A percentile compares a stretch with the other conserved stretches of the same genome.
phyloP scores from a whole-genome alignment of 768 basidiomycete genomes.

The Tricholomella constricta region DNA sequence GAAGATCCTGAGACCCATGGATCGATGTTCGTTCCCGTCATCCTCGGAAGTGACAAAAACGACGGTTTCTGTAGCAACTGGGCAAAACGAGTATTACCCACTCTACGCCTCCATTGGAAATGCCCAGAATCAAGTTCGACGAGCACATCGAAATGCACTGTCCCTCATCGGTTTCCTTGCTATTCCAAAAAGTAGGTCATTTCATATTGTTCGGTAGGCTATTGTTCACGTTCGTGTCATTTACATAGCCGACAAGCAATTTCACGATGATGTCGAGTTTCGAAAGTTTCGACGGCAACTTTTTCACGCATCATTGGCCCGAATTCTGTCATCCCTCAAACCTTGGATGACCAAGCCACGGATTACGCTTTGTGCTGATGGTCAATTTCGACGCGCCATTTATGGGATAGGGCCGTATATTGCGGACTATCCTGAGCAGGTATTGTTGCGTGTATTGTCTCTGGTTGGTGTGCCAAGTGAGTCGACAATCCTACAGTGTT shows the following conservation, averaged over 20 bases:
- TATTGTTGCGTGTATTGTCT: too few species aligned
- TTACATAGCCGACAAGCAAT: neutral
- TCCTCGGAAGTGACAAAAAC: slow-evolving; percentile 41
- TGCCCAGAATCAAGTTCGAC: too few species aligned
- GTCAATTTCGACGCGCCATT: slow-evolving; percentile 22
- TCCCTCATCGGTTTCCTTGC: slow-evolving; percentile 13
- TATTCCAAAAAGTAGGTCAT: slow-evolving; percentile 4
- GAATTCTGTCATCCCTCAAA: slow-evolving; percentile 18
- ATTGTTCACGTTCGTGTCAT: neutral
- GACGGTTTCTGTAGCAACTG: slow-evolving; percentile 35
- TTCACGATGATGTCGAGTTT: slow-evolving; percentile 7
- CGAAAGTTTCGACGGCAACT: slow-evolving; percentile 18
- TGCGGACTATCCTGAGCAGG: slow-evolving; percentile 13
- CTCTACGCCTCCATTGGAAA: slow-evolving; percentile 30
- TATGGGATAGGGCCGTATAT: slow-evolving; percentile 30
- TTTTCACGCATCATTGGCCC: slow-evolving; percentile 21
- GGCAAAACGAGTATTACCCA: slow-evolving; percentile 37
- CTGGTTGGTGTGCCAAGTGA: too few species aligned
- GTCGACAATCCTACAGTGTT: too few species aligned
- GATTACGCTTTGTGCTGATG: slow-evolving; percentile 23
- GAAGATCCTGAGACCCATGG: too few species aligned
- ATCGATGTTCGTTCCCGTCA: slow-evolving; percentile 33
- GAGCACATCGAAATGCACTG: too few species aligned
- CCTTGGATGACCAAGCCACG: slow-evolving; percentile 23
- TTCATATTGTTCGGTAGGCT: neutral